Base-by-base conservation (phyloP, 306 rosid genomes). In the Pyrus betulifolia region DNA sequence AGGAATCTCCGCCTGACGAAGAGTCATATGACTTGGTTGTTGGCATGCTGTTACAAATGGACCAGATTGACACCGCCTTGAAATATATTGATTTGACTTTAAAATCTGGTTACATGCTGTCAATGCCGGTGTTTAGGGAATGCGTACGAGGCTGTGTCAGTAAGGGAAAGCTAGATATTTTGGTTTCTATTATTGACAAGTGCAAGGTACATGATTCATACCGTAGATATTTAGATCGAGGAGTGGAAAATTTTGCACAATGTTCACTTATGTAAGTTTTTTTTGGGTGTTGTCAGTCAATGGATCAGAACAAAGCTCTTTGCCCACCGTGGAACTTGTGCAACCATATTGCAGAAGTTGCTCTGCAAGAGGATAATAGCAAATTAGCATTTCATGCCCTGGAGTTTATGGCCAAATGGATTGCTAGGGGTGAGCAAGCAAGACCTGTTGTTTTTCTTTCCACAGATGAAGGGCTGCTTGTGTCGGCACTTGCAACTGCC, bases 301-400 rank as follows among this genome's bases (percentile, higher is more conserved):
- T 89, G 89, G 97, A 83, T 49, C 88, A 92, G 80, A 96, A 96
- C 89, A 96, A 92, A 87, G 89, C 99, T 63, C 97, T 96, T 82
- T 91, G 97, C 84, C 99, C 99, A 4, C 13, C 92, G 4, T 91
- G 97, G 99, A 81, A 58, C 71, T 38, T 80, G 88, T 91, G 98
- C 88, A 78, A 82, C 78, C 55, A 15, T 76, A 89, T 96, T 74
- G 89, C 89, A 45, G 96, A 87, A 80, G 64, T 46, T 72, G 97
- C 98, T 68, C 40, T 84, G 76, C 89, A 82, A 76, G 92, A 76
- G 63, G 90, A 92, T 82, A 86, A 89, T 74, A 87, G 96, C 88
- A 92, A 92, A 87, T 88, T 96, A 82, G 93, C 90, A 71, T 84
- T 70, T 81, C 89, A 78, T 82, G 87, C 91, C 60, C 76, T 96